phyloP scores from a whole-genome alignment of 768 basidiomycete genomes.

The Tubosaeta brunneosetosa region DNA sequence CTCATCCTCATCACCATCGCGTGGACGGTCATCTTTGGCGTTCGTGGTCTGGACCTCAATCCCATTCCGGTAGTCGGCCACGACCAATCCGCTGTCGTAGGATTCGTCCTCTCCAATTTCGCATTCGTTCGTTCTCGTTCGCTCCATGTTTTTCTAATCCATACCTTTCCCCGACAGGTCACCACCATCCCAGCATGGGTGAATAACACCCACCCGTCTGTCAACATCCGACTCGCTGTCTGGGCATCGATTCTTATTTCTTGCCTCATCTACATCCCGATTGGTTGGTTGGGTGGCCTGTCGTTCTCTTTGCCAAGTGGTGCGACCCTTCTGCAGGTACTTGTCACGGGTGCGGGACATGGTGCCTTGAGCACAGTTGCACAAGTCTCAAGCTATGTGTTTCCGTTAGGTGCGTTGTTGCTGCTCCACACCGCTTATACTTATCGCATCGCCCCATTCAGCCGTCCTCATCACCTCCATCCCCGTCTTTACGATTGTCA shows the following conservation, averaged over 20 bases:
- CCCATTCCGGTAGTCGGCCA: constrained; percentile 13
- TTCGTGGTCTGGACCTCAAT: constrained; percentile 10
- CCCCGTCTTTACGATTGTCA: constrained; percentile 21
- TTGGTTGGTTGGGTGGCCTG: constrained; percentile 21
- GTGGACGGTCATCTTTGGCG: constrained; percentile 16
- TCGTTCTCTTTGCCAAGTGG: constrained; percentile 7
- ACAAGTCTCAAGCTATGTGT: constrained; percentile 16
- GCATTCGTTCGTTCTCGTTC: constrained; percentile 16
- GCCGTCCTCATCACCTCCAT: constrained; percentile 25
- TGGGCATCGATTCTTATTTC: constrained; percentile 22
- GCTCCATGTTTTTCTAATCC: not conserved
- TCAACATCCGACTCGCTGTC: constrained; percentile 19
- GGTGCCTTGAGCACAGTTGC: constrained; percentile 5
- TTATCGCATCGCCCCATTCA: not conserved
- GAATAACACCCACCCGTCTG: constrained; percentile 20
- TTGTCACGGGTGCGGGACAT: constrained; percentile 5
- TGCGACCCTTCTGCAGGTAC: constrained; percentile 16
- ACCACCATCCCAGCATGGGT: constrained; percentile 25
- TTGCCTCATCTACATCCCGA: constrained; percentile 20
- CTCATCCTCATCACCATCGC: constrained; percentile 17
- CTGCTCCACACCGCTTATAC: too few species aligned
- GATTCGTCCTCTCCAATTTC: constrained; percentile 24
- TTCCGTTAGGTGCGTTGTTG: constrained; percentile 15
- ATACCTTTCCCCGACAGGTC: constrained; percentile 6
- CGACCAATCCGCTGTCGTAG: constrained; percentile 18